Evolutionary conservation across 2,329 filamentous ascomycete species (phyloP), one percentile per base, ranked within the genome.

Genomic region (Arthrinium phaeospermum): DNA sequence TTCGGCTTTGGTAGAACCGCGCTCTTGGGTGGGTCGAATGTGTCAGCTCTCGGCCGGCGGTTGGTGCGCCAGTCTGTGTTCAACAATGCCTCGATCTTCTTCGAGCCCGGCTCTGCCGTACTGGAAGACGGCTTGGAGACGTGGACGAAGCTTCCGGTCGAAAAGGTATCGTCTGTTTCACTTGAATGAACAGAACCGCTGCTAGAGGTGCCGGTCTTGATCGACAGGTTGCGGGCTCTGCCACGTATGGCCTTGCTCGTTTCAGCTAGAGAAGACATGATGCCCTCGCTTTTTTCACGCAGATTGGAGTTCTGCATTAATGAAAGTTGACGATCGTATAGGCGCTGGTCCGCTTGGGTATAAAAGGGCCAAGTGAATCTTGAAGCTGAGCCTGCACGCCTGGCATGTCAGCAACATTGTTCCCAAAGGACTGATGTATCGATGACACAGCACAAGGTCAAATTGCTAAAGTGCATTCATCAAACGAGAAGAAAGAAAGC

Each of bases 11-110:
- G 73, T 13, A 61, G 41, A 19, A 73, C 51, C 4, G 73, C 68
- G 14, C 67, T 68, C 12, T 70, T 64, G 46, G 77, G 76, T 44
- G 75, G 72, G 0, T 72, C 73, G 61, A 75, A 71, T 22, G 68
- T 24, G 14, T 61, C 27, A n/a, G 49, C 46, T 57, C 61, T 57
- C 13, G 51, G 70, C 22, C 71, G 71, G n/a, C 68, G 68, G 16
- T 71, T 73, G 24, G 70, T 61, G 53, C 72, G 67, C 72, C 72
- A 73, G 19, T 73, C 72, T 12, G 67, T 64, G 44, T 61, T 72
- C 8, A 72, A 30, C 44, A 73, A 45, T 41, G 72, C 72, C 24
- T 72, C 69, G 12, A 71, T 71, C 30, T 57, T 64, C 34, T 69
- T 70, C 68, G 8, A 49, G 53, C 30, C 68, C 70, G 22, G 44